A percentile compares a stretch with the other conserved stretches of the same genome.
These are phyloP conservation scores for Phlegmacium glaucopus DNA, from an alignment of 768 basidiomycete genomes.

Conservation along the genomic window DNA sequence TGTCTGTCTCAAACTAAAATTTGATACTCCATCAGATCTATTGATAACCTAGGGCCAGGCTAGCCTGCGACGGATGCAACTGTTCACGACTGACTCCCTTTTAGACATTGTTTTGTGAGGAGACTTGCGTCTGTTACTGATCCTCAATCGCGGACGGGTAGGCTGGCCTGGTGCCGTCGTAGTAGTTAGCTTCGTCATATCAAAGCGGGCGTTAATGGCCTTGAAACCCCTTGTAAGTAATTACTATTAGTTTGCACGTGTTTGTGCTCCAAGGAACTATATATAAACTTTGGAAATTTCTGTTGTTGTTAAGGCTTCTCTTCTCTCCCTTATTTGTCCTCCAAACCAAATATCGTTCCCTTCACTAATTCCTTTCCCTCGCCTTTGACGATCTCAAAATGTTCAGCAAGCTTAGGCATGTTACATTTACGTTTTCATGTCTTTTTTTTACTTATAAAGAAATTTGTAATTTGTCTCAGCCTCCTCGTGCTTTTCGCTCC, in stretches of 20 bases:
- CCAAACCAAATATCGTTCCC: constrained; percentile 14
- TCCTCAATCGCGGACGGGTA: no score
- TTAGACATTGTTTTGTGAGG: no score
- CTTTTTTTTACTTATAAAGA: neutral
- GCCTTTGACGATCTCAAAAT: constrained; percentile 34
- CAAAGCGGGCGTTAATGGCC: neutral
- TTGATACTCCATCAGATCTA: constrained; percentile 17
- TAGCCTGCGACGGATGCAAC: neutral
- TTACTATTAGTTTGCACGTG: constrained; percentile 22
- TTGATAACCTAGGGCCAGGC: constrained; percentile 1
- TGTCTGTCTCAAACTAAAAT: constrained; percentile 9
- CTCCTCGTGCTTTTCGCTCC: constrained; percentile 43
- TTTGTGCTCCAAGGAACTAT: constrained; percentile 21
- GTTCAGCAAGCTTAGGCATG: constrained; percentile 49
- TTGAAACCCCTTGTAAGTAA: no score
- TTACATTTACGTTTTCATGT: neutral
- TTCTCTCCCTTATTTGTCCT: constrained; percentile 15
- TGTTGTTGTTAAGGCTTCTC: neutral
- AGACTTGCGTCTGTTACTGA: no score
- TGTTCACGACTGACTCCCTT: neutral
- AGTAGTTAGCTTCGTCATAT: constrained; percentile 15
- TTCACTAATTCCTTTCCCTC: constrained; percentile 18
- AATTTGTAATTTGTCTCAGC: constrained; percentile 21
- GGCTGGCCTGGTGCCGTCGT: neutral
- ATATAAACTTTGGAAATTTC: constrained; percentile 14